Base-by-base conservation (phyloP, 2,329 filamentous ascomycete genomes). In the Bipolaris sorokiniana region DNA sequence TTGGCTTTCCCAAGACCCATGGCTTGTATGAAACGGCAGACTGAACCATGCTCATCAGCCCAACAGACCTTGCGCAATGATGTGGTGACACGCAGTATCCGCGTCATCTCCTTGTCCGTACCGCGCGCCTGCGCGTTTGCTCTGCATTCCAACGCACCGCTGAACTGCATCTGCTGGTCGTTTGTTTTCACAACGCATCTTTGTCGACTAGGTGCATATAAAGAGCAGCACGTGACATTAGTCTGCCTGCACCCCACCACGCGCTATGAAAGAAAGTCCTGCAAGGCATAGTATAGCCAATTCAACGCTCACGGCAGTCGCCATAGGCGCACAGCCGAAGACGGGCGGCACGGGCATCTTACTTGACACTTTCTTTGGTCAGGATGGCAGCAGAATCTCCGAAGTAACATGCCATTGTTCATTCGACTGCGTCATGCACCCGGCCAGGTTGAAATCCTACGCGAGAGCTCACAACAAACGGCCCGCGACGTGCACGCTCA, bases 11-110 rank as follows among this genome's bases (percentile, higher is more conserved):
- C 46, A 53, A 11, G n/a, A 7, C 48, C n/a, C 26, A 23, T 33
- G 34, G 50, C 18, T 18, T 53, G 10, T 49, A 47, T 26, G 55
- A 64, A 61, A 64, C 59, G 20, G n/a, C 33, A 42, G 51, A 22
- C 18, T 34, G 51, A 50, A 55, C 23, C 18, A 20, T 33, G 48
- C 40, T 42, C 20, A 36, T 31, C 11, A 23, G 28, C 28, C 28
- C 22, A 26, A 13, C 26, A 51, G 38, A 28, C 36, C 31, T 53
- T 33, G 50, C 33, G 31, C 33, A 18, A 38, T 45, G 26, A 10
- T 22, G 40, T 20, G 20, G 44, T 20, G 28, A 41, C 36, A 20
- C 26, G 40, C 23, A 31, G 20, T 46, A 16, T 34, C 48, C 41
- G 42, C 44, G 55, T 52, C 49, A 59, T 54, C 33, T 28, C 15